phyloP scores from a whole-genome alignment of 148 eudicot species.

The Cornus suecica region DNA sequence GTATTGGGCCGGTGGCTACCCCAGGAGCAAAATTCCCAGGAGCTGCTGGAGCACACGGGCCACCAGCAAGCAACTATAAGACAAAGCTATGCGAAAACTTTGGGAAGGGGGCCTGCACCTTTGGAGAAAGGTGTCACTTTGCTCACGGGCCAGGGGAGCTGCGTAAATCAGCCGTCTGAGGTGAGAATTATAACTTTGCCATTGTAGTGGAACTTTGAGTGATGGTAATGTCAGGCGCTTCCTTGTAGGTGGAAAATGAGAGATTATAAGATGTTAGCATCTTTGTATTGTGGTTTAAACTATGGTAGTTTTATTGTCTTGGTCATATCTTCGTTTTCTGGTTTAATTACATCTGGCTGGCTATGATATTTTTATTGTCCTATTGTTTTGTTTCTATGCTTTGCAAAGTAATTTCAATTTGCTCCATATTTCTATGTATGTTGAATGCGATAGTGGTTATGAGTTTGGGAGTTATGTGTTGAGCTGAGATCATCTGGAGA shows the following conservation, averaged over 20 bases:
- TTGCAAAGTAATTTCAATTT: no score
- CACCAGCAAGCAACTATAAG: slow-evolving; percentile 38
- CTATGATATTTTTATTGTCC: no score
- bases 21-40: slow-evolving; percentile 25
- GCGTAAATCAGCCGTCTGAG: slow-evolving; percentile 35
- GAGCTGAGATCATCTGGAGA: no score
- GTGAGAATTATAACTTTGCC: background rate
- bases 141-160: slow-evolving; percentile 68
- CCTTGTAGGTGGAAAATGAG: background rate
- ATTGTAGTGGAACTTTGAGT: background rate
- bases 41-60: slow-evolving; percentile 23
- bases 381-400: no score
- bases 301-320: background rate
- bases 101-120: slow-evolving; percentile 61
- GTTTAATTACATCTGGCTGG: no score
- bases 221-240: no score
- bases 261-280: background rate
- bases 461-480: no score
- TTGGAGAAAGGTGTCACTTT: slow-evolving; percentile 77
- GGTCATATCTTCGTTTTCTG: background rate
- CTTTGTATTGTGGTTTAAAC: no score
- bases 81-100: slow-evolving; percentile 73
- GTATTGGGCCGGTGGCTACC: slow-evolving; percentile 26
- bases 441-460: no score
- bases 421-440: no score